These are phyloP conservation scores for Yamagishiella unicocca DNA, from an alignment of 139 green algal species.

Conservation along the genomic window DNA sequence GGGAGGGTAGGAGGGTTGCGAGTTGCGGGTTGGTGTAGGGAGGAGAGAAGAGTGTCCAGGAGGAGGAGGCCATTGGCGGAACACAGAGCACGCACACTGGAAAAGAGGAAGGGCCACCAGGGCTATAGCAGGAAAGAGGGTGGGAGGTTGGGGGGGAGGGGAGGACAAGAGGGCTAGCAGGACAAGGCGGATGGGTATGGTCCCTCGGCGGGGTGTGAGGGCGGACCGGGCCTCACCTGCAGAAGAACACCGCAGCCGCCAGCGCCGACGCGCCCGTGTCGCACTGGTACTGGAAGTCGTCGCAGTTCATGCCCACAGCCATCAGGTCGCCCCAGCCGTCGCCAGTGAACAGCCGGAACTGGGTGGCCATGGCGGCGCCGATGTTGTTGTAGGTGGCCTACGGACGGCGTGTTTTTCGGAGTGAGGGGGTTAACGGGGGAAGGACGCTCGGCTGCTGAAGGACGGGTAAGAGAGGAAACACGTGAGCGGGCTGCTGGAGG, in stretches of 20 bases:
- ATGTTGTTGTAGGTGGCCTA: constrained; percentile 40
- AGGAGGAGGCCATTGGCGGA: too few species aligned
- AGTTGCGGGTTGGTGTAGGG: too few species aligned
- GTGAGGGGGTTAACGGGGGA: too few species aligned
- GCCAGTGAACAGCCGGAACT: constrained; percentile 51
- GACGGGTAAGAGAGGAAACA: too few species aligned
- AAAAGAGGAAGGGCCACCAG: too few species aligned
- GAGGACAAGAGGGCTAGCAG: neutral
- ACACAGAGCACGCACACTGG: too few species aligned
- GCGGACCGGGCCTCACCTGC: constrained; percentile 44
- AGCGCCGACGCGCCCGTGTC: constrained; percentile 16
- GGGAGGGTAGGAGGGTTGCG: neutral
- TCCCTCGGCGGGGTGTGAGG: too few species aligned
- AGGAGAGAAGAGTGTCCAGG: too few species aligned
- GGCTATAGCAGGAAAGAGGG: neutral
- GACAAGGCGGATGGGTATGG: too few species aligned
- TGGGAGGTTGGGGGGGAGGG: neutral
- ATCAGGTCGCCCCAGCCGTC: constrained; percentile 45
- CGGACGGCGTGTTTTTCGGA: too few species aligned
- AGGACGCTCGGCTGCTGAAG: too few species aligned
- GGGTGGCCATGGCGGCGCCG: constrained; percentile 15
- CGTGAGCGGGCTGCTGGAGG: too few species aligned
- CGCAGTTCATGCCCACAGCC: constrained; percentile 8
- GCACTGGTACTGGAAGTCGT: neutral
- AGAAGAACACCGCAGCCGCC: constrained; percentile 39